Conservation (phyloP, 2,329 filamentous ascomycete genomes). For the Colletotrichum paranaense region DNA sequence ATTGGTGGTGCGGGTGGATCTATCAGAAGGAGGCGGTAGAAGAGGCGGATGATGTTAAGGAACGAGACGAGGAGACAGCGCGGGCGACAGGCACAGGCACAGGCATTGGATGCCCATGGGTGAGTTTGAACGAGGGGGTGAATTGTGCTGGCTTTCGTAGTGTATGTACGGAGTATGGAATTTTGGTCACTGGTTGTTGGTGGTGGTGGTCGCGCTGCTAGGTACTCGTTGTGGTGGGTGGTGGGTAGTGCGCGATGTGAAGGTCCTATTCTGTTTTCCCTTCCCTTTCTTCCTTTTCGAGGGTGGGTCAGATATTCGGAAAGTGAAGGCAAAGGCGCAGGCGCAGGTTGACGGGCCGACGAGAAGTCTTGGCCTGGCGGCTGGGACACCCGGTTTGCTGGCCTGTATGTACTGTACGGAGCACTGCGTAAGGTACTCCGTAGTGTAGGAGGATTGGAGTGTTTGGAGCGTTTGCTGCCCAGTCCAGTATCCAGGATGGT, state of each 20-base stretch:
- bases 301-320: background rate
- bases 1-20: slow-evolving; percentile 32
- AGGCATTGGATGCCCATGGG: slow-evolving; percentile 1
- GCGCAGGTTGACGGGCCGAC: slow-evolving; percentile 24
- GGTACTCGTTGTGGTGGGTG: no score
- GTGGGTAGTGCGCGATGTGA: background rate
- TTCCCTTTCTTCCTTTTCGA: background rate
- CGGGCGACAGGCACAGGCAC: background rate
- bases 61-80: background rate
- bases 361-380: background rate
- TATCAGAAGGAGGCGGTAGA: slow-evolving; percentile 22
- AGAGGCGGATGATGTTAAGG: slow-evolving; percentile 2
- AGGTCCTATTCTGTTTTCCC: background rate
- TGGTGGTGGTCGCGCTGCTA: background rate
- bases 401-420: background rate
- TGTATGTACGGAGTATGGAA: background rate
- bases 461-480: slow-evolving; percentile 21
- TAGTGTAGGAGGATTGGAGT: no score
- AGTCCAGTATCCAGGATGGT: slow-evolving; percentile 29
- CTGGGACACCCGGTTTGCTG: slow-evolving; percentile 10
- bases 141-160: background rate
- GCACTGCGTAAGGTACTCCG: no score
- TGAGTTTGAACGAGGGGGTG: slow-evolving; percentile 14
- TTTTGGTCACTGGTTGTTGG: background rate
- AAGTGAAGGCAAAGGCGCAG: slow-evolving; percentile 6